A percentile compares a stretch with the other conserved stretches of the same genome.
Conservation (phyloP, 768 basidiomycete genomes). For the Tricholoma terreum region DNA sequence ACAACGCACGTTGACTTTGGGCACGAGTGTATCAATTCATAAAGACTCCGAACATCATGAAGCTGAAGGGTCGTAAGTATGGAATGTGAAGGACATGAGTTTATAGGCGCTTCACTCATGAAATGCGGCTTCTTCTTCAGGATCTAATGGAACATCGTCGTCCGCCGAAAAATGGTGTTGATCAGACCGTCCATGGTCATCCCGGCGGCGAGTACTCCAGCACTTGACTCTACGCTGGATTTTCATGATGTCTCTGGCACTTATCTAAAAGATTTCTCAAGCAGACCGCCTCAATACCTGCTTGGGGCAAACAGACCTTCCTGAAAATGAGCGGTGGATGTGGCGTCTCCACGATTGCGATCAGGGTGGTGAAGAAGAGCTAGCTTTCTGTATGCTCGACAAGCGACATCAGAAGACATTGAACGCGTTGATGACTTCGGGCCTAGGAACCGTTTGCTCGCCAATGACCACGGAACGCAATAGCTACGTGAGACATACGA, state of each 20-base stretch:
- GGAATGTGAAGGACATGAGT: too few relatives aligned
- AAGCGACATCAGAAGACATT: constrained; percentile 22
- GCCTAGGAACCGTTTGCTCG: constrained; percentile 4
- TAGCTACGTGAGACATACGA: too few relatives aligned
- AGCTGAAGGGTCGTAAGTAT: too few relatives aligned
- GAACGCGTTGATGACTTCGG: constrained; percentile 29
- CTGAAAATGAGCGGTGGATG: constrained; percentile 34
- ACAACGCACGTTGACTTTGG: too few relatives aligned
- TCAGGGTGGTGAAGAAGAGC: constrained; percentile 32
- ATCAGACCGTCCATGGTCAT: too few relatives aligned
- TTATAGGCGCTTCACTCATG: too few relatives aligned
- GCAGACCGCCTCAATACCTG: constrained; percentile 30
- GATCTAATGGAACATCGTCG: too few relatives aligned
- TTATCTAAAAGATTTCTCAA: constrained; percentile 33
- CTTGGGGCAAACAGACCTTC: constrained; percentile 18
- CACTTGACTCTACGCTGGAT: constrained; percentile 27
- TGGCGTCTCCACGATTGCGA: constrained; percentile 29
- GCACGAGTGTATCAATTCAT: too few relatives aligned
- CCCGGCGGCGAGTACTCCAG: background rate
- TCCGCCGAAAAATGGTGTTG: too few relatives aligned
- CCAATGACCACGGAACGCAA: too few relatives aligned
- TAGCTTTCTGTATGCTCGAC: constrained; percentile 29
- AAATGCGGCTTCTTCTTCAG: too few relatives aligned
- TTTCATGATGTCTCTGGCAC: constrained; percentile 35
- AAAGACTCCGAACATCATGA: too few relatives aligned